phyloP scores from a whole-genome alignment of 2,329 filamentous ascomycete genomes.

The Xylaria arbuscula region DNA sequence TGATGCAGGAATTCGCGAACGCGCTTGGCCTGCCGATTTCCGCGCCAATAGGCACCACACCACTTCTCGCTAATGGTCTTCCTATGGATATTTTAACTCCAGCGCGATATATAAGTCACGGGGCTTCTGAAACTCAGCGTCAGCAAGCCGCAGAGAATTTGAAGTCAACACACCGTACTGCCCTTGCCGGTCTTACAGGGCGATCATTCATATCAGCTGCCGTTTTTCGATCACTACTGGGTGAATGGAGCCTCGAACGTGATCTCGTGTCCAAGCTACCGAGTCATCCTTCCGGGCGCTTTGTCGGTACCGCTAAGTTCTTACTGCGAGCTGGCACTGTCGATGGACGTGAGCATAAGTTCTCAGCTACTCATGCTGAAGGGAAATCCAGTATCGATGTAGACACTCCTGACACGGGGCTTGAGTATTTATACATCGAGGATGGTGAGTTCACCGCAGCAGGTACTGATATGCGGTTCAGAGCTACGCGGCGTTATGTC shows the following conservation, averaged over 20 bases:
- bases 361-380: not conserved
- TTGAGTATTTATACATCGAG: constrained; percentile 76
- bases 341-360: constrained; percentile 56
- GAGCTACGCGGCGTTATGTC: constrained; percentile 73
- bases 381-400: constrained; percentile 27
- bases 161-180: constrained; percentile 57
- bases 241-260: constrained; percentile 73
- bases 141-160: constrained; percentile 58
- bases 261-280: constrained; percentile 65
- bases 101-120: constrained; percentile 61
- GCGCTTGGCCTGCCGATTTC: constrained; percentile 64
- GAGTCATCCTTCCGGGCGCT: constrained; percentile 71
- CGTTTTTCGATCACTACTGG: constrained; percentile 77
- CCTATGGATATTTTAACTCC: constrained; percentile 67
- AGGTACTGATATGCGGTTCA: constrained; percentile 64
- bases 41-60: constrained; percentile 46
- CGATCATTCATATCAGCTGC: constrained; percentile 70
- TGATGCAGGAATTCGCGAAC: constrained; percentile 76
- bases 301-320: constrained; percentile 73
- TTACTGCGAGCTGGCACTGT: constrained; percentile 68
- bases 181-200: constrained; percentile 56
- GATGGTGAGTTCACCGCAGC: constrained; percentile 72
- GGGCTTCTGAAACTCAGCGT: constrained; percentile 53
- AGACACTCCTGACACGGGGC: constrained; percentile 51
- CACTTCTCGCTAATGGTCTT: constrained; percentile 54